These are phyloP conservation scores for Warburgia ugandensis DNA, from an alignment of 164 flowering plant genomes.

Conservation along the genomic window DNA sequence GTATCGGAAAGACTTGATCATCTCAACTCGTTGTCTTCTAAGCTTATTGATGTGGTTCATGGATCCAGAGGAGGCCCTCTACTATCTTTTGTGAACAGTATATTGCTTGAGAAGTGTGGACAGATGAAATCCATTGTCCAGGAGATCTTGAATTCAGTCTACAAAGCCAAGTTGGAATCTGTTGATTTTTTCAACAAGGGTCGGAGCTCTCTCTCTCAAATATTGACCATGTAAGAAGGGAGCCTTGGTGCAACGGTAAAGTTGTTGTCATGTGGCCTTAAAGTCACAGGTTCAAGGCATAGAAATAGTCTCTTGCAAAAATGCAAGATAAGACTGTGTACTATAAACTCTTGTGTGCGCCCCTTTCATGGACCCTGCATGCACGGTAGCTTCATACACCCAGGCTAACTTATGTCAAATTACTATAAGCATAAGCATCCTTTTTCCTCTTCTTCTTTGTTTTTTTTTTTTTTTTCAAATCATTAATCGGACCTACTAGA, in stretches of 20 bases:
- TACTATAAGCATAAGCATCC: too few relatives aligned
- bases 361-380: too few relatives aligned
- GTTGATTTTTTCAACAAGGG: conserved; percentile 60
- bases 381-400: too few relatives aligned
- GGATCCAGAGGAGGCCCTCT: conserved; percentile 55
- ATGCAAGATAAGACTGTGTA: too few relatives aligned
- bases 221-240: background rate
- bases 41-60: conserved; percentile 36
- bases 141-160: conserved; percentile 33
- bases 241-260: too few relatives aligned
- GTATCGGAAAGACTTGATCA: conserved; percentile 32
- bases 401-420: too few relatives aligned
- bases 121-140: conserved; percentile 42
- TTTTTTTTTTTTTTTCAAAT: too few relatives aligned
- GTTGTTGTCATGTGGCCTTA: too few relatives aligned
- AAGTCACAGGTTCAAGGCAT: too few relatives aligned
- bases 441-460: too few relatives aligned
- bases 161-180: conserved; percentile 35
- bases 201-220: background rate
- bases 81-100: conserved; percentile 46
- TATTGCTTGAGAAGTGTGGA: conserved; percentile 51
- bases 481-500: background rate
- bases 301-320: too few relatives aligned
- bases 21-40: conserved; percentile 37
- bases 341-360: too few relatives aligned